Evolutionary conservation across 495 filamentous ascomycete genomes (phyloP), one percentile per base, ranked within the genome.

Genomic region (Neurospora africana): DNA sequence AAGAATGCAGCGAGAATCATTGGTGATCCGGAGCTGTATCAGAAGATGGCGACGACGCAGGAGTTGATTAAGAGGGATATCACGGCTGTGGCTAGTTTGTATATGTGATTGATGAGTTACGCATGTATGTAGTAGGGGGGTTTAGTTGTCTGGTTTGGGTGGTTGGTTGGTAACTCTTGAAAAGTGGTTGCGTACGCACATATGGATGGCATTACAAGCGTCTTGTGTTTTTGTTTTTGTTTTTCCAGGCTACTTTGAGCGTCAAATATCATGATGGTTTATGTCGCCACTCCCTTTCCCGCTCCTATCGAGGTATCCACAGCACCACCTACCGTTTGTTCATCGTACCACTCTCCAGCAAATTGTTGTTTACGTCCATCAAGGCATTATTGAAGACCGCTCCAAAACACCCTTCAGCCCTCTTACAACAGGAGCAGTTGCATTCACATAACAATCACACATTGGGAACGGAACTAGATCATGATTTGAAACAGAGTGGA

Each of bases 11-110:
- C 95, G 23, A 87, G 96, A 76, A 91, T 99, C 74, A 94, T 99
- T 74, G 95, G 95, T n/a, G 95, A 99, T 79, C 95, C 95, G 5
- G 89, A 88, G 67, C 84, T 99, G 71, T 97, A 96, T 79, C 87
- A 89, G 70, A 99, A 98, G 88, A 99, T 99, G 95, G 89, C 94
- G 83, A 87, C 88, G 41, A 95, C 94, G 70, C 95, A 98, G 85
- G 96, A 98, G 84, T 84, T 97, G 88, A 98, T 99, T 78, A 94
- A 96, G 86, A 84, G 95, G 76, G 96, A 97, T 84, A 94, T 97
- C 53, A 95, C 93, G 38, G 93, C 94, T 44, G 93, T 94, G 36
- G 93, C 93, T 23, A 93, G 90, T 72, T 79, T 97, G 77, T n/a
- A 96, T 75, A 93, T 94, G 88, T 90, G 77, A 76, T 33, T 21